Base-by-base conservation (phyloP, 2,329 filamentous ascomycete species). In the Trichoderma simmonsii region DNA sequence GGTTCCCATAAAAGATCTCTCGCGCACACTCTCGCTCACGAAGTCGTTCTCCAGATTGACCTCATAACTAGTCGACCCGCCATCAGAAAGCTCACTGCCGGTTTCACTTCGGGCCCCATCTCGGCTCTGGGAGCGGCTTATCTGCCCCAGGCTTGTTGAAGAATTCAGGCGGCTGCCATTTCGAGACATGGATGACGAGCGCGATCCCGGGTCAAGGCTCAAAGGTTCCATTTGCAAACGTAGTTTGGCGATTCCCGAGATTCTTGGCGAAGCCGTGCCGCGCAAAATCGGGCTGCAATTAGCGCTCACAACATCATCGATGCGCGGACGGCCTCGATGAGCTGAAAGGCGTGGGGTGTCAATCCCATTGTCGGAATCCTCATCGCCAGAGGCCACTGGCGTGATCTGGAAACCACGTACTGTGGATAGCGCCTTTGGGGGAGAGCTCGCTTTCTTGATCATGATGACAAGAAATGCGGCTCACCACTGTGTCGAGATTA, bases 31-130 rank as follows among this genome's bases (percentile, higher is more conserved):
- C 77, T 89, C 88, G 80, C 93, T 96, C 73, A 93, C 87, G 77
- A 97, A 98, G 79, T 98, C 95, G 74, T 93, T 84, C 76, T 96
- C 92, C 48, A 98, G 86, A 67, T 89, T 89, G 74, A 98, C 90
- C 82, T 98, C 93, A 79, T 97, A 98, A 79, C 91, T 93, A 66
- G 93, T 92, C 79, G 85, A 86, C 21, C 81, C 83, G 30, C 88
- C 88, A 77, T 95, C 92, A 1, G 92, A 95, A 75, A 86, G 88
- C 76, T 84, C 87, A 77, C 83, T 89, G 79, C 84, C 85, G 59
- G 83, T 83, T 71, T 86, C 85, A 75, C 85, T 87, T 68, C 83
- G 84, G 71, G 85, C 83, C 73, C 86, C 88, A 71, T 88, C 87
- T 65, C 88, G 89, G 74, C 87, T 90, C 61, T 82, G 77, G 78